phyloP scores from a whole-genome alignment of 257 asterid species.

The Solanum pimpinellifolium region DNA sequence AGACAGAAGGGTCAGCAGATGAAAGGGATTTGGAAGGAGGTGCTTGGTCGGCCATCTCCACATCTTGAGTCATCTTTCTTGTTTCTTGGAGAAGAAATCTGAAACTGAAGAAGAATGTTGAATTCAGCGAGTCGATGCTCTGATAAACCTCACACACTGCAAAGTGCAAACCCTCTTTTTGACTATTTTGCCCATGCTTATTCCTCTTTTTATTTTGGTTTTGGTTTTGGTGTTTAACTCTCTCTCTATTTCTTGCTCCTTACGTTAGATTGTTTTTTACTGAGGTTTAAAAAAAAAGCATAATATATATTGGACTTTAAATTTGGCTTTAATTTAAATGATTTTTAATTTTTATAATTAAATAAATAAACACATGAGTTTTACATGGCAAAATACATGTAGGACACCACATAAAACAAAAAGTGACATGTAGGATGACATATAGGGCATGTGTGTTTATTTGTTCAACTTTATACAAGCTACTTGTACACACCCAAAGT shows the following conservation, averaged over 20 bases:
- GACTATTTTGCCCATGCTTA: neutral
- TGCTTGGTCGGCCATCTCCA: conserved; percentile 66
- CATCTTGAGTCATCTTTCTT: conserved; percentile 55
- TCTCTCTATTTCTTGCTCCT: neutral
- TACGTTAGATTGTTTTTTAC: neutral
- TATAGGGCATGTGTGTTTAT: no score
- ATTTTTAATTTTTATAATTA: no score
- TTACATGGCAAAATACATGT: no score
- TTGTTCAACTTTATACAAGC: no score
- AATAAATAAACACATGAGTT: no score
- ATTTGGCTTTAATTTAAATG: fast-evolving
- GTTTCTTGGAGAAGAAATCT: neutral
- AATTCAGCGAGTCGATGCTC: neutral
- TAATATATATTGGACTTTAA: no score
- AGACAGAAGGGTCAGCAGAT: conserved; percentile 25
- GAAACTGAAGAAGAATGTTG: neutral
- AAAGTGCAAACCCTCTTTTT: neutral
- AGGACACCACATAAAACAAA: no score
- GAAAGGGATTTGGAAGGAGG: conserved; percentile 39
- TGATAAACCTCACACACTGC: neutral
- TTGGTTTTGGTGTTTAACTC: neutral
- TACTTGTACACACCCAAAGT: no score
- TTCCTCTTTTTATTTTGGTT: neutral
- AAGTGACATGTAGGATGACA: no score
- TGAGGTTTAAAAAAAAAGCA: neutral